Conservation (phyloP, 169 alveolate species). For the Amoebophrya sp. region DNA sequence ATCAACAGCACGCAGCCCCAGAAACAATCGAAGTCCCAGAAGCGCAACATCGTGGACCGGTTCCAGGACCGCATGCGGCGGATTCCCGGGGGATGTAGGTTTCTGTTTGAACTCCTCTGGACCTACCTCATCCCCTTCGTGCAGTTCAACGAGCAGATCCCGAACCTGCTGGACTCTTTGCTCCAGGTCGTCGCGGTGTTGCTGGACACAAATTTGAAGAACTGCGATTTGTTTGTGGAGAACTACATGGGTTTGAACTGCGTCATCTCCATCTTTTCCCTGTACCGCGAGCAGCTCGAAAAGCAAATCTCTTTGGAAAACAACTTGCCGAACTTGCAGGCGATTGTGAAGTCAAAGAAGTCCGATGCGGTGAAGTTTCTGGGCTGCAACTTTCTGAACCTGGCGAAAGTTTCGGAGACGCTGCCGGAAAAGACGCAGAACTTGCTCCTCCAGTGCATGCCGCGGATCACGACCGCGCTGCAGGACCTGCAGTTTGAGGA, state of each 20-base stretch:
- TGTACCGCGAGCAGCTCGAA: neutral
- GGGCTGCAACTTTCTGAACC: neutral
- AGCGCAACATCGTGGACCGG: too few relatives aligned
- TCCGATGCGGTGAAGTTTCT: neutral
- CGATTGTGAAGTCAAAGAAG: too few relatives aligned
- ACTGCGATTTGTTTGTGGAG: neutral
- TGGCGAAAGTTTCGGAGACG: neutral
- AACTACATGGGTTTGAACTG: neutral
- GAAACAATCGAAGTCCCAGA: too few relatives aligned
- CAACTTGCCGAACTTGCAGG: too few relatives aligned
- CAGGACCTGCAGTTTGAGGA: too few relatives aligned
- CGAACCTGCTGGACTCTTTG: neutral
- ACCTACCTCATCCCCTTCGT: neutral
- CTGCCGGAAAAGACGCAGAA: neutral
- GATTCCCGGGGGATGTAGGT: neutral
- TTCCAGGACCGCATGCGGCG: neutral
- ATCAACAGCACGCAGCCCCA: too few relatives aligned
- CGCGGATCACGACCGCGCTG: too few relatives aligned
- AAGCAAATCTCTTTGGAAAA: too few relatives aligned
- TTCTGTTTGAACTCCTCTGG: neutral
- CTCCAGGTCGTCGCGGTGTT: neutral
- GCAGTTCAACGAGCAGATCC: too few relatives aligned
- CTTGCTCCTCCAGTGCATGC: neutral
- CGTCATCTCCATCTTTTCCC: neutral
- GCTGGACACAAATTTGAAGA: neutral